These are phyloP conservation scores for Aspergillus glaucus DNA, from an alignment of 2,329 filamentous ascomycete genomes.

Conservation along the genomic window DNA sequence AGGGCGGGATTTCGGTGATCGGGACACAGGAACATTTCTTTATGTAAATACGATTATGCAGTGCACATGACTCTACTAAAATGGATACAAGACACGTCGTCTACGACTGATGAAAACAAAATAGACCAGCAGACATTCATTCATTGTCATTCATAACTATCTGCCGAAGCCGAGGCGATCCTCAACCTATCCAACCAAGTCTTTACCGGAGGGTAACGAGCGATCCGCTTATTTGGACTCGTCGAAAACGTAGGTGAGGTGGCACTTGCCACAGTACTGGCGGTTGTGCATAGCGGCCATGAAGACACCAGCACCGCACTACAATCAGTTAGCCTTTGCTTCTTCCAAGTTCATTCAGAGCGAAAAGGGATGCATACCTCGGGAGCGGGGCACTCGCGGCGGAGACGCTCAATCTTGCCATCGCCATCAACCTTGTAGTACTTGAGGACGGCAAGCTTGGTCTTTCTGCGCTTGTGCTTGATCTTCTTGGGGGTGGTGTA, in stretches of 20 bases:
- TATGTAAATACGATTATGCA: no score
- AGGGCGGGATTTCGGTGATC: conserved; percentile 20
- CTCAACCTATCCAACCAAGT: conserved; percentile 1
- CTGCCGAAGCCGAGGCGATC: neutral
- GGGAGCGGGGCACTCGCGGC: conserved; percentile 91
- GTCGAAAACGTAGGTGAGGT: conserved; percentile 66
- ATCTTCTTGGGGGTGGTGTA: conserved; percentile 99
- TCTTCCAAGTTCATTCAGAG: conserved; percentile 19
- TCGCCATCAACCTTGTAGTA: conserved; percentile 99
- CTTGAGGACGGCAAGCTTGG: conserved; percentile 99
- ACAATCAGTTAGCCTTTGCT: conserved; percentile 8
- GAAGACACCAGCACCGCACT: conserved; percentile 99
- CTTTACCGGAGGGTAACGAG: conserved; percentile 9
- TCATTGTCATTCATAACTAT: conserved; percentile 6
- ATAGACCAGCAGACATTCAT: conserved; percentile 5
- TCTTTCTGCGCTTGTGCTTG: conserved; percentile 99
- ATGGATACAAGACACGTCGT: neutral
- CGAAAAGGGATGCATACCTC: conserved; percentile 57
- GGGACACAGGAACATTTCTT: no score
- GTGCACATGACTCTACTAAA: neutral
- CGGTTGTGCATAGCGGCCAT: conserved; percentile 99
- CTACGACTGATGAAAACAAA: neutral
- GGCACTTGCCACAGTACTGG: conserved; percentile 82
- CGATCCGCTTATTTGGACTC: conserved; percentile 50
- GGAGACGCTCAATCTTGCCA: conserved; percentile 98